phyloP scores from a whole-genome alignment of 768 basidiomycete species.

The Xerocomellus dryophilus region DNA sequence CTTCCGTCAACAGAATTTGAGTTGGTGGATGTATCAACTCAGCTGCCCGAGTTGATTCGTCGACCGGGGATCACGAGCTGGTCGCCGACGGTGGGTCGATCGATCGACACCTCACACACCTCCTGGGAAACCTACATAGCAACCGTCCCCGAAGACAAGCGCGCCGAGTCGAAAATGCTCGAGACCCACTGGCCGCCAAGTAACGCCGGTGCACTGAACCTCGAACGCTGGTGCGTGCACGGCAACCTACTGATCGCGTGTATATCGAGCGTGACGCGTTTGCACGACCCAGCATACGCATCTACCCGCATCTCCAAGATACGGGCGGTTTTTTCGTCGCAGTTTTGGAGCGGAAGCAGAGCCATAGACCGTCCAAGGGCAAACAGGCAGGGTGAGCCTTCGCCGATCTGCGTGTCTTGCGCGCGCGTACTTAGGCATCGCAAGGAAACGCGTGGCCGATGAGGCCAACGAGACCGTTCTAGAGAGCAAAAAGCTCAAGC shows the following conservation, averaged over 20 bases:
- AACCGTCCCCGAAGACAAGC: slow-evolving; percentile 46
- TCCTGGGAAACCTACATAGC: slow-evolving; percentile 60
- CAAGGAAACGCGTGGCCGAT: slow-evolving; percentile 49
- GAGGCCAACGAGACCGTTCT: slow-evolving; percentile 38
- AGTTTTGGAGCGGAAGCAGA: slow-evolving; percentile 59
- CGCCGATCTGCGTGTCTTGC: not conserved
- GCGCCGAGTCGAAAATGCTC: slow-evolving; percentile 57
- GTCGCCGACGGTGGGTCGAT: slow-evolving; percentile 67
- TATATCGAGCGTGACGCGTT: not conserved
- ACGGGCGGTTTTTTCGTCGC: slow-evolving; percentile 99
- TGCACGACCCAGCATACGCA: slow-evolving; percentile 58
- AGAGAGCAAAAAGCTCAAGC: slow-evolving; percentile 50
- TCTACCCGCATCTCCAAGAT: slow-evolving; percentile 94
- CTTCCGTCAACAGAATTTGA: slow-evolving; percentile 53
- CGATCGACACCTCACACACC: slow-evolving; percentile 47
- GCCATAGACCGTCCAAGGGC: not conserved
- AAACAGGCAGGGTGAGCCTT: slow-evolving; percentile 15
- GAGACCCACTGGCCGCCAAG: slow-evolving; percentile 79
- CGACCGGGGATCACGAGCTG: slow-evolving; percentile 75
- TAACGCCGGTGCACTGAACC: slow-evolving; percentile 54
- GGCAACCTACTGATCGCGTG: not conserved
- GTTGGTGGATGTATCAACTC: slow-evolving; percentile 73
- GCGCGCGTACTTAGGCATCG: not conserved
- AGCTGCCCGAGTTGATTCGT: slow-evolving; percentile 68
- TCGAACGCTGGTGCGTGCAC: slow-evolving; percentile 67